Evolutionary conservation across 2,329 filamentous ascomycete species (phyloP).

Genomic region (Xylariomycetidae sp.): DNA sequence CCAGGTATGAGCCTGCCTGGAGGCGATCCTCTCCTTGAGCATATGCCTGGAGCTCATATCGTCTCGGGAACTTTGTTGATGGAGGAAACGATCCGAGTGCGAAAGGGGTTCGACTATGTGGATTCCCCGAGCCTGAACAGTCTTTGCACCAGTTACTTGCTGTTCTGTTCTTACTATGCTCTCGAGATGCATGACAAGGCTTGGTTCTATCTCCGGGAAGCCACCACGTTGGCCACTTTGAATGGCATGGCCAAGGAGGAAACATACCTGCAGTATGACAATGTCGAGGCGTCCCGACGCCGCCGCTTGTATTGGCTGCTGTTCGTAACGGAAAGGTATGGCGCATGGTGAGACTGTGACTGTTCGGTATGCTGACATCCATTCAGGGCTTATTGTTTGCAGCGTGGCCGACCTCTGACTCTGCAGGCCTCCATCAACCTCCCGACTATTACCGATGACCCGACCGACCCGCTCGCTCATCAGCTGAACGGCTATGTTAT

Average conservation of each 20-base stretch:
- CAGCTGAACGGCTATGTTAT: conserved; percentile 54
- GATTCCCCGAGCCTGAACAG: conserved; percentile 52
- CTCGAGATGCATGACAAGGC: conserved; percentile 70
- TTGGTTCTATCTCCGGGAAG: conserved; percentile 76
- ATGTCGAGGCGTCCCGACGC: conserved; percentile 56
- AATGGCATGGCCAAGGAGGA: conserved; percentile 58
- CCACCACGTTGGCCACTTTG: conserved; percentile 64
- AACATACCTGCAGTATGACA: conserved; percentile 55
- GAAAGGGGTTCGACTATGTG: conserved; percentile 58
- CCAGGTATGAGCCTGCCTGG: conserved; percentile 60
- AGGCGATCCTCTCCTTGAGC: conserved; percentile 52
- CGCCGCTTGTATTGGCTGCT: conserved; percentile 70
- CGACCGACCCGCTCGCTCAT: conserved; percentile 47
- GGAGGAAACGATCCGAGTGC: conserved; percentile 61
- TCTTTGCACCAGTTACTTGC: conserved; percentile 71
- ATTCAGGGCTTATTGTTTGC: conserved; percentile 63
- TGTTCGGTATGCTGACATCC: conserved; percentile 7
- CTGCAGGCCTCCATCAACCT: conserved; percentile 64
- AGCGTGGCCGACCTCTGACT: conserved; percentile 64
- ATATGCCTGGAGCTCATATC: conserved; percentile 54
- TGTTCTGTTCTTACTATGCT: conserved; percentile 69
- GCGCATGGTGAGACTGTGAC: background rate
- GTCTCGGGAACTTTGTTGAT: conserved; percentile 62
- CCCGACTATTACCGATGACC: conserved; percentile 59
- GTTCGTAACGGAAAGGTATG: conserved; percentile 64